phyloP scores from a whole-genome alignment of 2,329 filamentous ascomycete species.

The Arthroderma uncinatum region DNA sequence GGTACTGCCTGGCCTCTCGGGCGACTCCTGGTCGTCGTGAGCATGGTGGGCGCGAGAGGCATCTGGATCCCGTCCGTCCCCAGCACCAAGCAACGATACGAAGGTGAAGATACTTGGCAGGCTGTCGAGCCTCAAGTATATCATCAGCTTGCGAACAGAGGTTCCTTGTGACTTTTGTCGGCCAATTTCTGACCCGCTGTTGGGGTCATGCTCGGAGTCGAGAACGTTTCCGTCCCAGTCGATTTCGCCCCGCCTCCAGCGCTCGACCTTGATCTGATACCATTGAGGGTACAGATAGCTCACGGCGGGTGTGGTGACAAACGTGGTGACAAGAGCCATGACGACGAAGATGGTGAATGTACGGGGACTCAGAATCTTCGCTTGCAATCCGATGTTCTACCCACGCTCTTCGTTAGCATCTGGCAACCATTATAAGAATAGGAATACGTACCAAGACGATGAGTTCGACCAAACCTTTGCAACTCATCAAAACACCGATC shows the following conservation, averaged over 20 bases:
- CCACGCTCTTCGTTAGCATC: neutral
- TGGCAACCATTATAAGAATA: neutral
- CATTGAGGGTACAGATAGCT: constrained; percentile 62
- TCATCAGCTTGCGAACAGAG: constrained; percentile 54
- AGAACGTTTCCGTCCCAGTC: constrained; percentile 66
- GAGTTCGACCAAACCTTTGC: constrained; percentile 86
- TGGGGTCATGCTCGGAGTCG: constrained; percentile 32
- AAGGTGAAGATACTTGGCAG: constrained; percentile 73
- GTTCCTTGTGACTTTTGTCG: constrained; percentile 40
- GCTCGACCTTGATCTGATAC: constrained; percentile 62
- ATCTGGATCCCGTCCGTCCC: constrained; percentile 29
- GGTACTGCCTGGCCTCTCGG: constrained; percentile 13
- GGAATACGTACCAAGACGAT: constrained; percentile 65
- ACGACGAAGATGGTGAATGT: constrained; percentile 93
- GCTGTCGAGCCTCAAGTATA: constrained; percentile 76
- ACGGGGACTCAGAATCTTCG: constrained; percentile 63
- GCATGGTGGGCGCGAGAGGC: constrained; percentile 25
- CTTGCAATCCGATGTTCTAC: constrained; percentile 69
- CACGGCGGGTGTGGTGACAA: constrained; percentile 68
- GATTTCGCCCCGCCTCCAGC: constrained; percentile 74
- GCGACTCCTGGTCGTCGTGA: constrained; percentile 19
- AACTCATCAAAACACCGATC: constrained; percentile 88
- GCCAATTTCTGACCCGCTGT: constrained; percentile 30
- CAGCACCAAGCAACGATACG: constrained; percentile 62
- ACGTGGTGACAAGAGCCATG: constrained; percentile 82